Evolutionary conservation across 2,329 filamentous ascomycete genomes (phyloP).

Genomic region (Coniochaeta sp.): DNA sequence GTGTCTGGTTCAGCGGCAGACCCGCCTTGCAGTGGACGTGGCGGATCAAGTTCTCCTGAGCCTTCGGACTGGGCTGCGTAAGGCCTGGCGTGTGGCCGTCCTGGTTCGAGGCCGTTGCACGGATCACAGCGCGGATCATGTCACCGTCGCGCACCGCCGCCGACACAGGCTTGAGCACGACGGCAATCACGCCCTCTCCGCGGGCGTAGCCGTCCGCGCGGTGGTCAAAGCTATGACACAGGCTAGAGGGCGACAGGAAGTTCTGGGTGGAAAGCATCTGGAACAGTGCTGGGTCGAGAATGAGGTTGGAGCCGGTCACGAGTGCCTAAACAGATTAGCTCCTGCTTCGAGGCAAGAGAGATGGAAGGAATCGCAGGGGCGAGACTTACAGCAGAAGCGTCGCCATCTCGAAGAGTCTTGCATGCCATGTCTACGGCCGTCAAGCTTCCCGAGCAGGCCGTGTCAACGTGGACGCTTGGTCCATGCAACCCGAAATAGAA

Average conservation of each 20-base stretch:
- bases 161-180: conserved; percentile 32
- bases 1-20: conserved; percentile 6
- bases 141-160: conserved; percentile 33
- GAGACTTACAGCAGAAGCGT: neutral
- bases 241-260: conserved; percentile 21
- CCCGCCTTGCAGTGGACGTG: conserved; percentile 16
- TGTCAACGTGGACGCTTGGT: conserved; percentile 27
- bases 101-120: conserved; percentile 21
- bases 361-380: neutral
- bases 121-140: conserved; percentile 23
- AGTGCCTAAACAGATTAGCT: neutral
- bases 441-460: conserved; percentile 25
- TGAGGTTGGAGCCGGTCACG: conserved; percentile 6
- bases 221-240: conserved; percentile 23
- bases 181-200: conserved; percentile 22
- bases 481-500: conserved; percentile 32
- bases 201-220: conserved; percentile 24
- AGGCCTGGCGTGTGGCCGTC: conserved; percentile 32
- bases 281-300: conserved; percentile 12
- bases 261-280: conserved; percentile 8
- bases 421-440: conserved; percentile 6
- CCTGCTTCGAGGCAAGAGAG: neutral
- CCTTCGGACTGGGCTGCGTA: conserved; percentile 25
- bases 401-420: neutral
- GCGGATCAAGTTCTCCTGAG: conserved; percentile 22